These are phyloP conservation scores for Orbilia quercus DNA, from an alignment of 2,329 filamentous ascomycete species.

Conservation along the genomic window DNA sequence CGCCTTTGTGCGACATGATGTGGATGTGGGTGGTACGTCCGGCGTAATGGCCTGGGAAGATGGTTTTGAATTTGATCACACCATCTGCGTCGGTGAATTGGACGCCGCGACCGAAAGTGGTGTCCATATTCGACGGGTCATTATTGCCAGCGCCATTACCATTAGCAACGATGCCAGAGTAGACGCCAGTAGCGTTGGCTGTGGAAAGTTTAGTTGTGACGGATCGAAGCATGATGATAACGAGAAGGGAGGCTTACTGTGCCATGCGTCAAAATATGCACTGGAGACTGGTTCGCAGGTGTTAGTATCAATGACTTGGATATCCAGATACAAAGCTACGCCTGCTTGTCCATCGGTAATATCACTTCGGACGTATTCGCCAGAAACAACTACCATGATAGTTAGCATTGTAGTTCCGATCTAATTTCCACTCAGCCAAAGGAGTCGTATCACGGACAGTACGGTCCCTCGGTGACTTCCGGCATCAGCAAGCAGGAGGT, in stretches of 20 bases:
- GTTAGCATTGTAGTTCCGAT: conserved; percentile 62
- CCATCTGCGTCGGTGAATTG: conserved; percentile 64
- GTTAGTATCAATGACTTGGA: conserved; percentile 69
- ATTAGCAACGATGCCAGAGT: conserved; percentile 65
- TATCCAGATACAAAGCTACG: conserved; percentile 67
- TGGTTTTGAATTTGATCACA: conserved; percentile 64
- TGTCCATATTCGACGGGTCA: conserved; percentile 60
- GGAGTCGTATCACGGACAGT: conserved; percentile 59
- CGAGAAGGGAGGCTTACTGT: conserved; percentile 61
- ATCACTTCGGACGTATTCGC: conserved; percentile 67
- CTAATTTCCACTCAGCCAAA: neutral
- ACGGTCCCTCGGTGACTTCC: conserved; percentile 65
- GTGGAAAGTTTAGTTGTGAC: conserved; percentile 54
- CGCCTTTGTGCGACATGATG: conserved; percentile 65
- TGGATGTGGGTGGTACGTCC: conserved; percentile 68
- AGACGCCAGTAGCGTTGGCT: conserved; percentile 66
- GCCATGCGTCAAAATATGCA: conserved; percentile 69
- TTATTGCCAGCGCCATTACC: conserved; percentile 65
- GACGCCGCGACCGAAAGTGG: conserved; percentile 65
- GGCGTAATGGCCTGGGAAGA: conserved; percentile 66
- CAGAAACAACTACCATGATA: conserved; percentile 58
- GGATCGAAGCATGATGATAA: conserved; percentile 56
- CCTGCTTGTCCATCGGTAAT: conserved; percentile 67
- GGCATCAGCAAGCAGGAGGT: conserved; percentile 63
- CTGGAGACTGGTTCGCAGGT: conserved; percentile 68